These are phyloP conservation scores for Thermothelomyces thermophilus DNA, from an alignment of 2,329 filamentous ascomycete species.

Conservation along the genomic window DNA sequence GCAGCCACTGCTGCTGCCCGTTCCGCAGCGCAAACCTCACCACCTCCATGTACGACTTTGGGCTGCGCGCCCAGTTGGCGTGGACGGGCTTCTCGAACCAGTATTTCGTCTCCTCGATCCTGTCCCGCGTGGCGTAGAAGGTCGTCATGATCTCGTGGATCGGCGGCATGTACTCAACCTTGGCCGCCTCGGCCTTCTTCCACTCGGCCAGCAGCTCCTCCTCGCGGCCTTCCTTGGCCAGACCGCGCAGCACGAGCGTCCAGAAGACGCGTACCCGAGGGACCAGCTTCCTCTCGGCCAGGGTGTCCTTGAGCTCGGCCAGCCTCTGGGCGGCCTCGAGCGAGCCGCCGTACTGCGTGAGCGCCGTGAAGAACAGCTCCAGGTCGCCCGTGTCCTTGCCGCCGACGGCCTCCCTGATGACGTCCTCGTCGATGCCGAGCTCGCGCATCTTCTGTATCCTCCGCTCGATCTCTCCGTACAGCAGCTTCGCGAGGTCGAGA, in stretches of 20 bases:
- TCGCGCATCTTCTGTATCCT: constrained; percentile 20
- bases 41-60: constrained; percentile 46
- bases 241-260: constrained; percentile 51
- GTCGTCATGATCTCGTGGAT: constrained; percentile 51
- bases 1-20: constrained; percentile 55
- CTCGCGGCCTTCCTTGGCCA: constrained; percentile 54
- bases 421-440: constrained; percentile 21
- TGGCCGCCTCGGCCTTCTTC: constrained; percentile 33
- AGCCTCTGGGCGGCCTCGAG: constrained; percentile 46
- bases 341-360: constrained; percentile 50
- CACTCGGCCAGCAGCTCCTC: constrained; percentile 36
- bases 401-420: constrained; percentile 19
- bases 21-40: constrained; percentile 56
- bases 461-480: constrained; percentile 36
- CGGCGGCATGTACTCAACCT: constrained; percentile 37
- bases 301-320: constrained; percentile 30
- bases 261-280: constrained; percentile 34
- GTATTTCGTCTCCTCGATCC: constrained; percentile 54
- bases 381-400: constrained; percentile 28
- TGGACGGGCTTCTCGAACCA: constrained; percentile 58
- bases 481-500: constrained; percentile 38
- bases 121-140: constrained; percentile 55
- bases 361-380: constrained; percentile 40
- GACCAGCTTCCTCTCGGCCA: constrained; percentile 1
- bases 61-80: constrained; percentile 34